phyloP scores from a whole-genome alignment of 169 alveolate genomes.

The Eimeria falciformis region DNA sequence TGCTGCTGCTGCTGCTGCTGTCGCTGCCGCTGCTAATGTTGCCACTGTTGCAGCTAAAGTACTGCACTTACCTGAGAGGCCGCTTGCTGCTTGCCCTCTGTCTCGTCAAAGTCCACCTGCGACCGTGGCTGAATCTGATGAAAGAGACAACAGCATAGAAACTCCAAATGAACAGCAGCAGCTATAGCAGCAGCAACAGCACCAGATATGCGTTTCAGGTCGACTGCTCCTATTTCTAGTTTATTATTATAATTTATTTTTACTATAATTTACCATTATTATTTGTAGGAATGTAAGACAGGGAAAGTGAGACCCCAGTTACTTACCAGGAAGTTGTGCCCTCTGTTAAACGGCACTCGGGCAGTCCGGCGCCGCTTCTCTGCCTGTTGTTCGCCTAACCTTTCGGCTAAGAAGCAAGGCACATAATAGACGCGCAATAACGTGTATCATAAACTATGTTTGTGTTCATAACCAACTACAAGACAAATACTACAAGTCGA shows the following conservation, averaged over 20 bases:
- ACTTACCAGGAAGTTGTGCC: slow-evolving; percentile 68
- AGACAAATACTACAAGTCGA: too few species aligned
- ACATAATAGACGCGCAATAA: background rate
- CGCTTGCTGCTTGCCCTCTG: slow-evolving; percentile 24
- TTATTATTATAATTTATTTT: too few species aligned
- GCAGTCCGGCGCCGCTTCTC: slow-evolving; percentile 49
- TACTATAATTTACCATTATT: too few species aligned
- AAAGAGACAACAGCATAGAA: background rate
- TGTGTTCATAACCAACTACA: too few species aligned
- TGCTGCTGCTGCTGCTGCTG: background rate
- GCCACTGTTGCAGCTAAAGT: background rate
- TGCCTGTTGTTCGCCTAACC: background rate
- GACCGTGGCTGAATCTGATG: slow-evolving; percentile 8
- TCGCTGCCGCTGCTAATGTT: background rate
- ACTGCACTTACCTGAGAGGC: slow-evolving; percentile 37
- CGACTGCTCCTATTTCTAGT: too few species aligned
- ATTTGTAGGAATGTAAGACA: too few species aligned
- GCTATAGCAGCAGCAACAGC: background rate
- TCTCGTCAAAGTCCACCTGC: background rate
- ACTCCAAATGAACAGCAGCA: background rate
- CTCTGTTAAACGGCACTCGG: slow-evolving; percentile 46
- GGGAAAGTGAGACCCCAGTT: too few species aligned
- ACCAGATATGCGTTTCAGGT: background rate
- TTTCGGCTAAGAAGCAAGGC: background rate
- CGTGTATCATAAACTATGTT: too few species aligned